phyloP scores from a whole-genome alignment of 805 yeast species.

The Yarrowia sp. region DNA sequence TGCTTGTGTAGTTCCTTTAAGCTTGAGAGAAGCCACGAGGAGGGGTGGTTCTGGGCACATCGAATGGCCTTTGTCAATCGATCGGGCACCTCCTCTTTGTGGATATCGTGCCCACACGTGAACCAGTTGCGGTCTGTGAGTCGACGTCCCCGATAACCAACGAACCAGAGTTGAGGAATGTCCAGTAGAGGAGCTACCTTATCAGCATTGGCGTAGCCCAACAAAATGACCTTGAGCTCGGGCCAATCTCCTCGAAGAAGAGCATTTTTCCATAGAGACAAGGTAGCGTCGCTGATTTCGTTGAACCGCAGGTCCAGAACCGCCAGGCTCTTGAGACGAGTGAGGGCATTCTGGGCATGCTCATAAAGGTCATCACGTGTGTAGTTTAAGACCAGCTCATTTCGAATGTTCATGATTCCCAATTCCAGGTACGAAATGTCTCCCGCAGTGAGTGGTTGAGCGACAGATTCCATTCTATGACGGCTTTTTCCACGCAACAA shows the following conservation, averaged over 20 bases:
- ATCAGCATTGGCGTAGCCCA: constrained; percentile 11
- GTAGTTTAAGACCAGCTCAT: constrained; percentile 12
- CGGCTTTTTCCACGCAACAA: constrained; percentile 18
- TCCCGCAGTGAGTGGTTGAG: constrained; percentile 16
- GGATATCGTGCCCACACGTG: background rate
- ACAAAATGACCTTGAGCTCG: background rate
- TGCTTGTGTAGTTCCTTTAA: constrained; percentile 12
- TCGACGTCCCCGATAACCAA: constrained; percentile 17
- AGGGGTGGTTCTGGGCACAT: constrained; percentile 20
- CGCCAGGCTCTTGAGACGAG: background rate
- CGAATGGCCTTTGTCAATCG: constrained; percentile 5
- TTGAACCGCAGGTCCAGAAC: constrained; percentile 16
- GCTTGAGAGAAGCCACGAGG: constrained; percentile 31
- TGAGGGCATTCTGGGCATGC: constrained; percentile 7
- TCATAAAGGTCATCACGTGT: constrained; percentile 19
- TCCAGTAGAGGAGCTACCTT: background rate
- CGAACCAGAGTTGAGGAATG: constrained; percentile 18
- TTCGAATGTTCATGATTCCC: background rate
- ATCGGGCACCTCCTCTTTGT: background rate
- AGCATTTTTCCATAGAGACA: constrained; percentile 19
- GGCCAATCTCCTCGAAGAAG: constrained; percentile 31
- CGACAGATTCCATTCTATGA: constrained; percentile 20
- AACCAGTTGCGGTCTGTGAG: constrained; percentile 6
- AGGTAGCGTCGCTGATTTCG: constrained; percentile 2
- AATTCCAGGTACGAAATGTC: constrained; percentile 13